Base-by-base conservation (phyloP, 164 flowering plant species). In the Stephania yunnanensis region DNA sequence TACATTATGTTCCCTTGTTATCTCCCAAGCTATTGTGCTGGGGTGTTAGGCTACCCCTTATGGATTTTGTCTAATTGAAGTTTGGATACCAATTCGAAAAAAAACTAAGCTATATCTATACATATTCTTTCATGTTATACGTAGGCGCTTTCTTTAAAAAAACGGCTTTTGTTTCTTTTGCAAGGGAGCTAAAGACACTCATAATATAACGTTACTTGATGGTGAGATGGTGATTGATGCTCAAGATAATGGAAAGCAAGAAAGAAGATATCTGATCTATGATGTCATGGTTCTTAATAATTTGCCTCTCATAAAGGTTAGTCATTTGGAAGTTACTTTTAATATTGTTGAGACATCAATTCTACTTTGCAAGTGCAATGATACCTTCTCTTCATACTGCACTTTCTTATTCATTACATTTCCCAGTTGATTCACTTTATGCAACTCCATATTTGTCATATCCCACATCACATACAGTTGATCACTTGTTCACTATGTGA, bases 221-320 rank as follows among this genome's bases (percentile, higher is more conserved):
- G 99, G 99, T 75, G 99, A 96, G 86, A 96, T 96, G 99, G 81
- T 96, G 73, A 96, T 96, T 75, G 99, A 96, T 78, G 94, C 91
- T 6, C 29, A 97, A 50, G 91, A 86, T 68, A 82, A 91, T 58
- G 80, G 77, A 64, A 90, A 89, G 88, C 90, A 88, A 82, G 95
- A 89, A 81, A 90, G 99, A 72, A 88, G 98, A 88, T 96, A 96
- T 81, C 89, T 96, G 46, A 92, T 96, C 72, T 96, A 96, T 84
- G 99, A 96, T 85, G 73, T 96, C 78, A 91, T 96, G 87, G 93
- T 93, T 71, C 73, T 90, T 45, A 92, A 91, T 77, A 77, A 78
- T 4, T 77, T 75, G 25, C 85, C 98, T 67, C 71, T 91, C 15
- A 80, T 87, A 66, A 95, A 96, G 99, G 99, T 94, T 79, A 76